Base-by-base conservation (phyloP, 768 basidiomycete species). In the Dentipellis sp. region DNA sequence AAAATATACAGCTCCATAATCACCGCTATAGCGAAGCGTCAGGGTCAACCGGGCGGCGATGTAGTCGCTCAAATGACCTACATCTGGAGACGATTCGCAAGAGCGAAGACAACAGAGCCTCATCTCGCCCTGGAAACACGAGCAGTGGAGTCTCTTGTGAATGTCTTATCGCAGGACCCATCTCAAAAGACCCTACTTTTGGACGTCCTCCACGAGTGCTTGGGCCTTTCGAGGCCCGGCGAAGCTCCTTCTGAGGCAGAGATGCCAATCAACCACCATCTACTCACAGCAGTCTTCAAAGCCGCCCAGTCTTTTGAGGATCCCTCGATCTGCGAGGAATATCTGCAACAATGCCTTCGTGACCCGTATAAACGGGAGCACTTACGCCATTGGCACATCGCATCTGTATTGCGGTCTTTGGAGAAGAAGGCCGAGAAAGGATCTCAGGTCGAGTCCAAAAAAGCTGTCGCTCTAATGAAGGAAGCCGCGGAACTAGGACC, bases 1-100 rank as follows among this genome's bases (percentile, higher is more conserved):
- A 74, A 76, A 59, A 72, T 87, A 21, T 91, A 79, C 67, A 80
- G 84, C 8, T 78, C 79, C 50, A 79, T 92, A 71, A 78, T 93
- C 63, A 74, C 75, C 46, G 79, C 80, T 49, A 65, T 67, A 63
- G 75, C 53, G 63, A 68, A 47, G 59, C 70, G 62, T 29, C 29
- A 29, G 29, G 29, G 52, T 38, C 57, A 53, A 57, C 71, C 51
- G 59, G 65, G 42, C 56, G 60, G 36, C 29, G 29, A 29, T 29
- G 29, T 72, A 82, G 67, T 75, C 75, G 55, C 81, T 84, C 9
- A 77, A 58, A 86, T 84, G 12, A 84, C 78, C 63, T 72, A 86
- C 14, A 68, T 92, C 12, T 91, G 90, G 90, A 73, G 69, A 10
- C 80, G 84, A 64, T 75, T 85, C 69, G 63, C 78, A 57, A 84